Evolutionary conservation across 352 stramenopile genomes (phyloP), one percentile per base, ranked within the genome.

Genomic region (Blastocystis sp.): DNA sequence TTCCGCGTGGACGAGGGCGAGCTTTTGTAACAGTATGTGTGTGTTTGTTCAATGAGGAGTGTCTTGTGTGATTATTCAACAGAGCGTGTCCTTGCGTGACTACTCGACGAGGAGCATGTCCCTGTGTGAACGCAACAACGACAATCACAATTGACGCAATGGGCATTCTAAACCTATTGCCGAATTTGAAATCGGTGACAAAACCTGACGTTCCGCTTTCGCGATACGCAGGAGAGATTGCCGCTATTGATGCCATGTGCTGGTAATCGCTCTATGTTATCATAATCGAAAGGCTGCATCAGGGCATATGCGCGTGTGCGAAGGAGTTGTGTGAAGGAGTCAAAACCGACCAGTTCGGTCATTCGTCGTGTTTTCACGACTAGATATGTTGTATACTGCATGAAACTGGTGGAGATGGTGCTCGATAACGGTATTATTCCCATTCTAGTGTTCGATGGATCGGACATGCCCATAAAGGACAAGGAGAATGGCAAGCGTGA

Each of bases 361-460:
- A 55, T n/a, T 2, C 45, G 24, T 21, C 0, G 1, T 29, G 50
- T 66, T 78, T 10, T 80, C 19, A 51, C 4, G 10, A 19, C 21
- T 37, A 90, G 51, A 29, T 96, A 96, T 88, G 91, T 98, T 24
- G 93, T 94, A 79, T 97, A 94, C 89, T 95, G 93, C 70, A 90
- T 98, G 71, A 91, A 95, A 79, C 94, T 94, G 66, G 93, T 98
- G 61, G 94, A 96, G 50, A 39, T 97, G 63, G 91, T 98, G 26
- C 92, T 94, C 66, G 78, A 93, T 24, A 92, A 96, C 81, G 90
- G 93, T 3, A 92, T 98, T 76, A 95, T 91, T 10, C 95, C 95
- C 21, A 91, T 96, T 29, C 92, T 98, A 12, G 95, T 98, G 12
- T 98, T 98, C 45, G 96, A 98, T 90, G 96, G 95, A 21, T 94